Evolutionary conservation across 306 rosid species (phyloP), one percentile per base, ranked within the genome.

Genomic region (Sindora glabra): DNA sequence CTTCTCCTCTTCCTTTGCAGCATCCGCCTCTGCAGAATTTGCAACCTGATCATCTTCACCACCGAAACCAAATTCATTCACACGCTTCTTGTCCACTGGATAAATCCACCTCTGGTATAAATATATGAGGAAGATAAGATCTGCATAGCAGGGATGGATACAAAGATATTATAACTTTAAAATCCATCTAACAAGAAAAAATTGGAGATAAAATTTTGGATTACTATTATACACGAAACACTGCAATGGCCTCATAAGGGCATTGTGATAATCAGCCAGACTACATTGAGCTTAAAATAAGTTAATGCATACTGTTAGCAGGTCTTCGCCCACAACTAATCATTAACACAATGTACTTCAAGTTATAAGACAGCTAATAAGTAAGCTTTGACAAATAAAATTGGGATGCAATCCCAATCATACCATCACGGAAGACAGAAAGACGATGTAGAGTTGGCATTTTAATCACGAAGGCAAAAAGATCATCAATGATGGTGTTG

Each of bases 351-450:
- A 26, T 2, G 30, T 26, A 26, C 6, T 26, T 3, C 30, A 26
- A 6, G 30, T 6, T 2, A 26, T 3, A 26, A 2, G 30, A 26
- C 30, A 26, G 4, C 6, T 6, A 26, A 26, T 26, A 26, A 26
- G 30, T 2, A 26, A 26, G 30, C 3, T 26, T 2, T 26, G 3
- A 6, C 30, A 13, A 14, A 36, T 5, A 37, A 21, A 56, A 54
- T 54, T 54, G 23, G 42, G 24, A 40, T 27, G 49, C 11, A 41
- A 23, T 46, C 61, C n/a, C 23, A 58, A 64, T 62, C 90, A 81
- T 77, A 92, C 99, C 99, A 64, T 92, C 99, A 59, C 96, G 99
- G 86, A 92, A 92, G 67, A 89, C 99, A 14, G 99, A 92, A 36
- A 92, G 94, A 17, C 99, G 90, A 77, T 92, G 99, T 15, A 92